Conservation (phyloP, 805 yeast species). For the Ogataea dorogensis region DNA sequence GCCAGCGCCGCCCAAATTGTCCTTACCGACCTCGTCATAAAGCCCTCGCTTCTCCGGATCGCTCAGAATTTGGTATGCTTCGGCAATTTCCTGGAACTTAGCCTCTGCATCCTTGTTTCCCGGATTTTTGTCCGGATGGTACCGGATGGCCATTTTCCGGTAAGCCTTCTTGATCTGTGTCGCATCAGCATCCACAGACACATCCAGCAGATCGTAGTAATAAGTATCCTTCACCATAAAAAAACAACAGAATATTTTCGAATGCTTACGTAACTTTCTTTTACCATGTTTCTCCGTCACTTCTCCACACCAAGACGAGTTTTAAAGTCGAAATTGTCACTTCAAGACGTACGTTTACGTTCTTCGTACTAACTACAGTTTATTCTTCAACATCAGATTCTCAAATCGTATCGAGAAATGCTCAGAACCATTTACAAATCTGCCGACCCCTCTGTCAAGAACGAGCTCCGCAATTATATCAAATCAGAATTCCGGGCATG, state of each 20-base stretch:
- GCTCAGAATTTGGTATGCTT: conserved; percentile 77
- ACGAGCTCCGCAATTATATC: conserved; percentile 29
- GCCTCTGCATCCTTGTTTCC: conserved; percentile 73
- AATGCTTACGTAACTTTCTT: too few relatives aligned
- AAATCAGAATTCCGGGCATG: conserved; percentile 33
- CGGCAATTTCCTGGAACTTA: conserved; percentile 60
- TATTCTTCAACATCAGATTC: conserved; percentile 28
- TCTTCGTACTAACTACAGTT: conserved; percentile 22
- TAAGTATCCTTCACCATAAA: conserved; percentile 74
- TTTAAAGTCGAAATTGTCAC: not conserved
- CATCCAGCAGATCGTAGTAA: conserved; percentile 67
- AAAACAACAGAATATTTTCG: not conserved
- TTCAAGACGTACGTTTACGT: not conserved
- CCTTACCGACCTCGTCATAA: conserved; percentile 75
- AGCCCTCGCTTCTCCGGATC: conserved; percentile 61
- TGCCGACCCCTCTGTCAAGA: conserved; percentile 21
- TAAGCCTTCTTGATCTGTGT: conserved; percentile 76
- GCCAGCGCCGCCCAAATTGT: conserved; percentile 57
- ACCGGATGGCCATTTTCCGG: conserved; percentile 69
- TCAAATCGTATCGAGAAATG: conserved; percentile 33
- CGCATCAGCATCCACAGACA: conserved; percentile 56
- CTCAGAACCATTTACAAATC: conserved; percentile 29
- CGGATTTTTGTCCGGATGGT: conserved; percentile 82
- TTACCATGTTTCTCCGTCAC: not conserved
- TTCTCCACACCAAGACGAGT: conserved; percentile 8